Percentiles rank a stretch among this genome's conserved stretches.
Evolutionary conservation across 805 yeast species (phyloP).

Genomic region (Monosporozyma aquatica): DNA sequence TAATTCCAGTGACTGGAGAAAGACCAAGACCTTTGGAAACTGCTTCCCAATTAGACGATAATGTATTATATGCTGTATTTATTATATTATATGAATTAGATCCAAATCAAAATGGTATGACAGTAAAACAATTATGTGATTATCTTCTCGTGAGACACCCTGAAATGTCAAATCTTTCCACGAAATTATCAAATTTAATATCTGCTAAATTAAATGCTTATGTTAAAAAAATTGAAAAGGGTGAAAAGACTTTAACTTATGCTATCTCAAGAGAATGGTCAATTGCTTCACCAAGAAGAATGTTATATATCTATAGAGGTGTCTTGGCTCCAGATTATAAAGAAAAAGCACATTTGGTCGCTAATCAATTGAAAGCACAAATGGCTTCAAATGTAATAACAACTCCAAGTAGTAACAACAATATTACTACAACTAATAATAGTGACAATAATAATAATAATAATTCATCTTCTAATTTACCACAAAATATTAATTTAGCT

Average conservation of each 20-base stretch:
- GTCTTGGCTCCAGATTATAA: constrained; percentile 66
- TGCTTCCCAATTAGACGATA: constrained; percentile 47
- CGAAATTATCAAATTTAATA: constrained; percentile 72
- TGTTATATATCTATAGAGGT: constrained; percentile 83
- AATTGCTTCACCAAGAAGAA: constrained; percentile 78
- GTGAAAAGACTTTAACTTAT: constrained; percentile 62
- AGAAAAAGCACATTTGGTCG: constrained; percentile 56
- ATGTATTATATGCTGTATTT: constrained; percentile 67
- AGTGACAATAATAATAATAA: neutral
- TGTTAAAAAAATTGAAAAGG: constrained; percentile 77
- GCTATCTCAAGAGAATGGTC: constrained; percentile 86
- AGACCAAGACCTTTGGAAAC: constrained; percentile 64
- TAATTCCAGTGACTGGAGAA: constrained; percentile 73
- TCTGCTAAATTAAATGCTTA: constrained; percentile 79
- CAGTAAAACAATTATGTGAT: constrained; percentile 84
- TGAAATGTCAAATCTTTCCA: constrained; percentile 71
- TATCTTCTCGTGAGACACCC: constrained; percentile 66
- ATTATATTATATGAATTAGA: constrained; percentile 62
- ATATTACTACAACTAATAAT: neutral
- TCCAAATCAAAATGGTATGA: constrained; percentile 66
- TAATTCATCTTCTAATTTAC: neutral
- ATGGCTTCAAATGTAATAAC: constrained; percentile 3
- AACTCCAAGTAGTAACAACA: no score
- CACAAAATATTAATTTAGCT: neutral
- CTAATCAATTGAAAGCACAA: constrained; percentile 21